Evolutionary conservation across 768 basidiomycete genomes (phyloP), one percentile per base, ranked within the genome.

Genomic region (Hebeloma cylindrosporum): DNA sequence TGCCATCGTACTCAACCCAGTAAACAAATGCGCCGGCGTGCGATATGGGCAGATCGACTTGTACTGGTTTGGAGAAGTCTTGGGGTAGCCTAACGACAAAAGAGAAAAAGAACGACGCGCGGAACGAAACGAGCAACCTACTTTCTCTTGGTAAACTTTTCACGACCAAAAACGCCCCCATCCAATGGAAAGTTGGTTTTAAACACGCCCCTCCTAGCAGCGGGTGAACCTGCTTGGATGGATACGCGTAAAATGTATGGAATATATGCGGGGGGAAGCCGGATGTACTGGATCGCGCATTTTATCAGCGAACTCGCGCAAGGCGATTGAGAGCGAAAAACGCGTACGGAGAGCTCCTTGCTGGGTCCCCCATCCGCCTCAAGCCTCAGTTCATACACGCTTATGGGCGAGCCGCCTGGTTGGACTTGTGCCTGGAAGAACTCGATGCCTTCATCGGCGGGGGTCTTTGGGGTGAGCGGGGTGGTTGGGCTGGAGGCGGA

Each of bases 141-240:
- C 95, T 68, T 83, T 60, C 89, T 75, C 63, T 92, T 76, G 2
- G 81, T 72, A 61, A 87, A 90, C 37, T 67, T 75, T 49, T 84
- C 80, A 21, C 96, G 78, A 31, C 79, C 78, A 62, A 97, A 98
- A 14, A 63, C 67, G 25, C 93, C 92, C 3, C 94, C 95, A 54
- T 98, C 89, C 5, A 99, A 76, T 1, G 96, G 96, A 58, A 98
- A 97, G 63, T 98, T 97, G 46, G 93, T 95, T 71, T 86, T 92
- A 65, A 99, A 88, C 1, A 93, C 78, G 40, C 93, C 96, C 57
- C 94, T 90, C 58, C 82, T 84, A 6, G 90, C 80, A 7, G 92
- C 91, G 2, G 91, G 85, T 2, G 93, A 93, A 5, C 96, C 96
- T 1, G 95, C 89, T 35, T 94, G 88, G 38, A 98, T 75, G 14